Conservation (phyloP, 108 stramenopile genomes). For the Fistulifera solaris region DNA sequence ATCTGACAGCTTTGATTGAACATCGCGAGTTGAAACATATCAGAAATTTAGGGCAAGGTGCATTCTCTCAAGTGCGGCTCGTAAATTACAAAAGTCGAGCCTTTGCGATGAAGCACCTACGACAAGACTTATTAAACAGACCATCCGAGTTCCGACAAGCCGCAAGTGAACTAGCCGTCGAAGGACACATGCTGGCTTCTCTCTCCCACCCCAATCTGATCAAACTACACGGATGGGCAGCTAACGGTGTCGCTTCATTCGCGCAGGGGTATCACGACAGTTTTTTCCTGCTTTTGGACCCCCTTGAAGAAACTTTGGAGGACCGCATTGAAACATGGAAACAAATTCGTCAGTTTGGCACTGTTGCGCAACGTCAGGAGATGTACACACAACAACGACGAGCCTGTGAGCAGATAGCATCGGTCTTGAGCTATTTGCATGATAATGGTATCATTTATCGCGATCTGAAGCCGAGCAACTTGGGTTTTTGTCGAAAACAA, state of each 20-base stretch:
- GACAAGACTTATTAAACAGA: slow-evolving; percentile 19
- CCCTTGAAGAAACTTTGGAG: slow-evolving; percentile 26
- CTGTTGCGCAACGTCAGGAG: background rate
- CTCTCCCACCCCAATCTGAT: slow-evolving; percentile 59
- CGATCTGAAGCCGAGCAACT: slow-evolving; percentile 40
- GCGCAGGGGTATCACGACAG: slow-evolving; percentile 31
- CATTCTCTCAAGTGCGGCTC: slow-evolving; percentile 40
- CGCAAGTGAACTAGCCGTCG: slow-evolving; percentile 43
- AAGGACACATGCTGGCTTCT: slow-evolving; percentile 45
- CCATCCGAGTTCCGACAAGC: slow-evolving; percentile 41
- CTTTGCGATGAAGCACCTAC: slow-evolving; percentile 42
- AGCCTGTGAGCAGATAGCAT: slow-evolving; percentile 31
- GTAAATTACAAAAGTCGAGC: slow-evolving; percentile 3
- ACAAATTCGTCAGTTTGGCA: slow-evolving; percentile 9
- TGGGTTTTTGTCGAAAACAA: slow-evolving; percentile 40
- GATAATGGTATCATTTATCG: slow-evolving; percentile 56
- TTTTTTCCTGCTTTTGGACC: slow-evolving; percentile 40
- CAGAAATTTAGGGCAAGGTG: slow-evolving; percentile 34
- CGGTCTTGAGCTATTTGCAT: slow-evolving; percentile 35
- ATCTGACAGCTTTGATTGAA: slow-evolving; percentile 8
- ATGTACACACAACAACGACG: slow-evolving; percentile 15
- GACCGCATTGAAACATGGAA: slow-evolving; percentile 32
- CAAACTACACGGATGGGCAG: slow-evolving; percentile 50
- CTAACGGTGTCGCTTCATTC: slow-evolving; percentile 51
- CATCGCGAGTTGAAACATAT: slow-evolving; percentile 17